phyloP scores from a whole-genome alignment of 192 early-diverging fungal genomes.

The Funneliformis mosseae region DNA sequence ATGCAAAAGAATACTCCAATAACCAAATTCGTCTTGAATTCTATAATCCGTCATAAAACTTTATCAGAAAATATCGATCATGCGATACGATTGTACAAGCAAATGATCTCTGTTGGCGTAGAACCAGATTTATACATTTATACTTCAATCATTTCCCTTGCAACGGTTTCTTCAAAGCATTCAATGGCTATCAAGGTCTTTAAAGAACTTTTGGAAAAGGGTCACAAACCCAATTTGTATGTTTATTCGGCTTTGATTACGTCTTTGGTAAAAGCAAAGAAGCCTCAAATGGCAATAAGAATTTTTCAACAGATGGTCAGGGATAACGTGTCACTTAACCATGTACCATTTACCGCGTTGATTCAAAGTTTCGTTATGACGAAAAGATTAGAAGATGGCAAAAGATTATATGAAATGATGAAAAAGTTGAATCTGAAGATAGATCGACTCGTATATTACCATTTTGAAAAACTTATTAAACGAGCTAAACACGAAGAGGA shows the following conservation, averaged over 20 bases:
- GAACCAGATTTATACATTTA: slow-evolving; percentile 9
- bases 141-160: slow-evolving; percentile 7
- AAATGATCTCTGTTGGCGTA: slow-evolving; percentile 1
- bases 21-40: neutral
- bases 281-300: neutral
- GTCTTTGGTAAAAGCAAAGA: neutral
- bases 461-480: slow-evolving; percentile 6
- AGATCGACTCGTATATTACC: slow-evolving; percentile 11
- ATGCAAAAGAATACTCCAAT: slow-evolving; percentile 1
- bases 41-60: neutral
- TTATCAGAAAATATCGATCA: neutral
- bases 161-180: neutral
- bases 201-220: neutral
- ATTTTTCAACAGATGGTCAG: neutral
- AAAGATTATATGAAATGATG: slow-evolving; percentile 17
- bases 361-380: slow-evolving; percentile 11
- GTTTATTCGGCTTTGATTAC: slow-evolving; percentile 9
- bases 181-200: neutral
- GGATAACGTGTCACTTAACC: neutral
- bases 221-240: neutral
- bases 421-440: neutral
- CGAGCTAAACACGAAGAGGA: neutral
- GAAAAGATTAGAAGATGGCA: neutral
- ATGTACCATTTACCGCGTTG: neutral
- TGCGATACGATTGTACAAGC: neutral